These are phyloP conservation scores for Xanthoconium purpureum DNA, from an alignment of 768 basidiomycete species.

Conservation along the genomic window DNA sequence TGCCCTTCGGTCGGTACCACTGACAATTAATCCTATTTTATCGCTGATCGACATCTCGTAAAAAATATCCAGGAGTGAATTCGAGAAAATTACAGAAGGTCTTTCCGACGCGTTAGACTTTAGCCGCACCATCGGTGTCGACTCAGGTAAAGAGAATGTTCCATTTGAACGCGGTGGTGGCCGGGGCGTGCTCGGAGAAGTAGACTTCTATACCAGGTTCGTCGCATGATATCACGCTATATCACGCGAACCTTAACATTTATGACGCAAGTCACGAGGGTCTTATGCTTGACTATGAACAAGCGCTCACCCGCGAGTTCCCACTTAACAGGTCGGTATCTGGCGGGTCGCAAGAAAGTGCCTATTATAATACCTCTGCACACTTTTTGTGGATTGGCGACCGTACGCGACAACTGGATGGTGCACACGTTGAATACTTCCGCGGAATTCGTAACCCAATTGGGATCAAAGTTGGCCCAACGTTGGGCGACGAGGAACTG, in stretches of 20 bases:
- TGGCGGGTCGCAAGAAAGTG: slow-evolving; percentile 29
- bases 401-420: slow-evolving; percentile 85
- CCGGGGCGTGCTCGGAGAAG: slow-evolving; percentile 72
- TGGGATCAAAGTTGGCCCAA: slow-evolving; percentile 94
- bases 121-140: slow-evolving; percentile 81
- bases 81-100: slow-evolving; percentile 79
- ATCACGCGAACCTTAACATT: not conserved
- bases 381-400: slow-evolving; percentile 99
- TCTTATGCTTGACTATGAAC: slow-evolving; percentile 87
- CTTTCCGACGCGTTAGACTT: slow-evolving; percentile 93
- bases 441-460: slow-evolving; percentile 90
- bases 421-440: slow-evolving; percentile 96
- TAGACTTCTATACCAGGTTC: slow-evolving; percentile 91
- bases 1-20: slow-evolving; percentile 54
- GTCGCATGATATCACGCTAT: slow-evolving; percentile 7
- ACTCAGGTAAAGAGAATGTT: slow-evolving; percentile 40
- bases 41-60: slow-evolving; percentile 12
- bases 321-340: slow-evolving; percentile 34
- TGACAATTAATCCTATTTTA: not conserved
- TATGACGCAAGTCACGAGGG: slow-evolving; percentile 73
- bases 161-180: slow-evolving; percentile 73
- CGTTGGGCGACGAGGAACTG: slow-evolving; percentile 76
- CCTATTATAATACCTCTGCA: slow-evolving; percentile 85
- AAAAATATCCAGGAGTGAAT: slow-evolving; percentile 56
- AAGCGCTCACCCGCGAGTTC: slow-evolving; percentile 79